A percentile compares a stretch with the other conserved stretches of the same genome.
These are phyloP conservation scores for Leptographium galeiforme DNA, from an alignment of 2,329 filamentous ascomycete genomes.

Conservation along the genomic window DNA sequence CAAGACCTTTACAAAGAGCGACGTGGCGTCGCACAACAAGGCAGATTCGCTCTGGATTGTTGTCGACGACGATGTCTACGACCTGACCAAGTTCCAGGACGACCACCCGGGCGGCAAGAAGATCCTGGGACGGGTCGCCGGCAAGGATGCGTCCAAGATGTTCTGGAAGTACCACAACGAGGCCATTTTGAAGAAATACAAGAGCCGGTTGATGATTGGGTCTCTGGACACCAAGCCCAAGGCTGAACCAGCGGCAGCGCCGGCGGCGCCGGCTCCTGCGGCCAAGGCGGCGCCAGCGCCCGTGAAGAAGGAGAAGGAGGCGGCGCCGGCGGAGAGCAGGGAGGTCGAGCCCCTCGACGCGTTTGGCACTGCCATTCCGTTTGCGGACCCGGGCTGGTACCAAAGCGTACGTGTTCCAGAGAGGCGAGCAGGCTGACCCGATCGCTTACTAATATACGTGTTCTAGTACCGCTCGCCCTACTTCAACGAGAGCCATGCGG, in stretches of 20 bases:
- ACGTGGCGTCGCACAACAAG: conserved; percentile 89
- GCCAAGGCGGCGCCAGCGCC: conserved; percentile 20
- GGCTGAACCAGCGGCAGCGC: conserved; percentile 40
- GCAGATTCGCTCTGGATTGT: conserved; percentile 75
- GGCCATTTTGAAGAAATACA: conserved; percentile 76
- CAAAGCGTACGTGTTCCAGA: conserved; percentile 53
- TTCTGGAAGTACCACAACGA: conserved; percentile 76
- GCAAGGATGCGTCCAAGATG: conserved; percentile 54
- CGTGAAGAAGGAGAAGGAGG: conserved; percentile 15
- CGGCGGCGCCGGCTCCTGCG: conserved; percentile 26
- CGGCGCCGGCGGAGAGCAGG: no score
- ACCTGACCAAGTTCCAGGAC: conserved; percentile 78
- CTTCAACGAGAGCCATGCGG: conserved; percentile 87
- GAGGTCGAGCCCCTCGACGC: conserved; percentile 58
- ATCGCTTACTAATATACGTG: neutral
- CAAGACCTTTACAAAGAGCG: conserved; percentile 68
- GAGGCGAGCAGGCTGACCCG: no score
- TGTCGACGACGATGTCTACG: conserved; percentile 91
- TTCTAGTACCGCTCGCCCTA: conserved; percentile 91
- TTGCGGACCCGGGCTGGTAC: conserved; percentile 89
- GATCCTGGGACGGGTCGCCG: conserved; percentile 48
- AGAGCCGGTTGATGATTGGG: conserved; percentile 62
- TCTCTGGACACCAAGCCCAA: conserved; percentile 80
- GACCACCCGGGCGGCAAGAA: conserved; percentile 66
- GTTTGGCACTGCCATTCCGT: conserved; percentile 78